Conservation (phyloP, 306 rosid genomes). For the Hippophae rhamnoides region DNA sequence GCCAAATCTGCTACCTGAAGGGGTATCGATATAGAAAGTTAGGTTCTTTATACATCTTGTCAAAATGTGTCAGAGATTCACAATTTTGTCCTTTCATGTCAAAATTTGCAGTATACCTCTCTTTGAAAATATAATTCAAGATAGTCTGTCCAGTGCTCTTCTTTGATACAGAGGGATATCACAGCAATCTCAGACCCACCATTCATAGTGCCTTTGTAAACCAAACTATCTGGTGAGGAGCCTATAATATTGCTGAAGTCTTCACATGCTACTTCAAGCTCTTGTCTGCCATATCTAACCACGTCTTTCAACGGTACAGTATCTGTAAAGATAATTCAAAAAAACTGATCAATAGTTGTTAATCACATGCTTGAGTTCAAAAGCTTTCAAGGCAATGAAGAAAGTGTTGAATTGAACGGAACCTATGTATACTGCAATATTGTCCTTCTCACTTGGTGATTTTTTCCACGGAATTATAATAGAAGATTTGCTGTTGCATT, state of each 20-base stretch:
- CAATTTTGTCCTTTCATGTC: background rate
- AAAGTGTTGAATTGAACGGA: constrained; percentile 20
- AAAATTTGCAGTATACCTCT: constrained; percentile 41
- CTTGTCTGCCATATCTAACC: constrained; percentile 69
- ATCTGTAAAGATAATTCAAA: constrained; percentile 40
- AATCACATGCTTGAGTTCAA: constrained; percentile 13
- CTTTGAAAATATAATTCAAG: constrained; percentile 86
- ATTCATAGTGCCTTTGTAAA: constrained; percentile 87
- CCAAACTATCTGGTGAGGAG: constrained; percentile 91
- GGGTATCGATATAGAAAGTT: constrained; percentile 6
- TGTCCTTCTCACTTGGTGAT: constrained; percentile 67
- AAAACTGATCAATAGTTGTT: background rate
- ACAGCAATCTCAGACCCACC: constrained; percentile 97
- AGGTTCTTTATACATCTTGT: background rate
- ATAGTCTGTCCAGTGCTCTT: constrained; percentile 88
- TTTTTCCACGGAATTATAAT: constrained; percentile 91
- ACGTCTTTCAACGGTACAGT: constrained; percentile 73
- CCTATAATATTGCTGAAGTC: constrained; percentile 99
- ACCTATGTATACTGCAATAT: constrained; percentile 53
- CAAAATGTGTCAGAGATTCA: background rate
- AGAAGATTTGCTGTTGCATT: constrained; percentile 63
- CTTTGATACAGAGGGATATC: constrained; percentile 80
- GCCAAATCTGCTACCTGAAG: constrained; percentile 85
- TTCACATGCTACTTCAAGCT: constrained; percentile 97
- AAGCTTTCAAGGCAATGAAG: constrained; percentile 4